These are phyloP conservation scores for Solanum neorickii DNA, from an alignment of 257 asterid species.

Conservation along the genomic window DNA sequence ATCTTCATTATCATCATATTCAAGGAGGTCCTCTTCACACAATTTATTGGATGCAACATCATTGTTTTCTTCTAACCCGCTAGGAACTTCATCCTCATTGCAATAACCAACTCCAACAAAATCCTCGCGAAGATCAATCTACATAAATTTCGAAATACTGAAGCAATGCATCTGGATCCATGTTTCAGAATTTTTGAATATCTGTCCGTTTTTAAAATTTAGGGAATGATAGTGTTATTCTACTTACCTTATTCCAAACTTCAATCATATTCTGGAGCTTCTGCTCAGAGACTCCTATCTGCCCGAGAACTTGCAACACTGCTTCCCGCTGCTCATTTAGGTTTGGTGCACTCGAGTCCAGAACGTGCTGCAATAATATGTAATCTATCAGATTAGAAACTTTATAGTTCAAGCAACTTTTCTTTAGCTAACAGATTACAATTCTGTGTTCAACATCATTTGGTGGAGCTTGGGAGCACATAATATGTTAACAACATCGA, in stretches of 20 bases:
- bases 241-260: slow-evolving; percentile 81
- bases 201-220: background rate
- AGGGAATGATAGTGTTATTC: background rate
- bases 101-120: slow-evolving; percentile 16
- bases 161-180: background rate
- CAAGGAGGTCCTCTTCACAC: slow-evolving; percentile 8
- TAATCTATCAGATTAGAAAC: background rate
- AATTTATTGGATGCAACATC: slow-evolving; percentile 19
- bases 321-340: slow-evolving; percentile 63
- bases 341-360: slow-evolving; percentile 82
- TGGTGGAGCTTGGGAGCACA: background rate
- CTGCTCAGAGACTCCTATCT: slow-evolving; percentile 65
- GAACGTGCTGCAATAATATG: slow-evolving; percentile 60
- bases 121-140: slow-evolving; percentile 68
- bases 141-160: background rate
- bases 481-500: background rate
- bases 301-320: slow-evolving; percentile 74
- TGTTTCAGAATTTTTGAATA: background rate
- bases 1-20: slow-evolving; percentile 11
- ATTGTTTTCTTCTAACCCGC: slow-evolving; percentile 28
- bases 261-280: slow-evolving; percentile 89
- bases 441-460: background rate
- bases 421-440: background rate
- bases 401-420: background rate
- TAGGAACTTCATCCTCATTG: slow-evolving; percentile 21